Evolutionary conservation across 768 basidiomycete genomes (phyloP).

Genomic region (Gymnopilus dilepis): DNA sequence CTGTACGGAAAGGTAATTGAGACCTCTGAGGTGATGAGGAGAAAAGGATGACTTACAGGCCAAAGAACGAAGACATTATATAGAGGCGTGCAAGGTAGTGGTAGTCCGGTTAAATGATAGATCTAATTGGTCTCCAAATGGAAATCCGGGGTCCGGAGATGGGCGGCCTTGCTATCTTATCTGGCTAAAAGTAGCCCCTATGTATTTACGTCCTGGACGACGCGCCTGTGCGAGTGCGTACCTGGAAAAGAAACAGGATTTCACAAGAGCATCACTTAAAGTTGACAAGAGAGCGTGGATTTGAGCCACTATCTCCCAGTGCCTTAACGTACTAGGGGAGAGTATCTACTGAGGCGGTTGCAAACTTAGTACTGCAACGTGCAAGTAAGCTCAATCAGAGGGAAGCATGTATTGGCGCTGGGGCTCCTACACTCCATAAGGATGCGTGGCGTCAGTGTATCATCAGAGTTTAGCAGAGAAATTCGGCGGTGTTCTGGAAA

Average conservation of each 20-base stretch:
- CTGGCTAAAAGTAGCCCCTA: not conserved
- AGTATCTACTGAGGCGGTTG: no score
- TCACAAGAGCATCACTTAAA: no score
- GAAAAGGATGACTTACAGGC: slow-evolving; percentile 61
- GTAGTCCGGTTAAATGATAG: slow-evolving; percentile 4
- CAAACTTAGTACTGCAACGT: no score
- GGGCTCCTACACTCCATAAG: not conserved
- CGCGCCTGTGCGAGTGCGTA: not conserved
- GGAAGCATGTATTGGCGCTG: no score
- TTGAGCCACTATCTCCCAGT: no score
- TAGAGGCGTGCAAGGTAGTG: not conserved
- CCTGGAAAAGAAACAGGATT: not conserved
- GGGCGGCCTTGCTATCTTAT: slow-evolving; percentile 4
- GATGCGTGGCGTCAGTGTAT: not conserved
- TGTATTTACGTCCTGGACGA: not conserved
- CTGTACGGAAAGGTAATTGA: slow-evolving; percentile 40
- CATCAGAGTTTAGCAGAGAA: not conserved
- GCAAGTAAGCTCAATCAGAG: no score
- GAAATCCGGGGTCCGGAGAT: slow-evolving; percentile 21
- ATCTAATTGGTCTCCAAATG: slow-evolving; percentile 11
- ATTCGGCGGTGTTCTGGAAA: slow-evolving; percentile 2
- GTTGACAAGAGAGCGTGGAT: no score
- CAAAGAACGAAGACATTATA: slow-evolving; percentile 86
- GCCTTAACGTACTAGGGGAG: no score
- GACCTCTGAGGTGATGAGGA: not conserved